Base-by-base conservation (phyloP, 1,284 basidiomycete genomes). In the Fomitopsis schrenkii region DNA sequence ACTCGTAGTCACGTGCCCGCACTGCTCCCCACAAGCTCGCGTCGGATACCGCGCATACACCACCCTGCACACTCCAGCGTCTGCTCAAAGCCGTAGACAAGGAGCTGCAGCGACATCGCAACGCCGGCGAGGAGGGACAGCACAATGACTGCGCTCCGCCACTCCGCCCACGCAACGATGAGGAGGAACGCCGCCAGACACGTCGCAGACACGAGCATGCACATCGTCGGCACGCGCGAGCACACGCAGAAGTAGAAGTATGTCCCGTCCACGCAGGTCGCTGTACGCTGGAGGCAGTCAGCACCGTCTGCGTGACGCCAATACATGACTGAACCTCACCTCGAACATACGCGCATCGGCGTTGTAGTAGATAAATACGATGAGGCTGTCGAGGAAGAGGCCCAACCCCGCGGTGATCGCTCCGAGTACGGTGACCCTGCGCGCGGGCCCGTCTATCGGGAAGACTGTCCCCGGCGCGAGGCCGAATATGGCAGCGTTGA, bases 201-300 rank as follows among this genome's bases (percentile, higher is more conserved):
- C 22, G 22, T 46, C 45, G 82, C 77, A 10, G 85, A 81, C 46
- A 77, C 59, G 61, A 87, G 77, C 76, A 86, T 81, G 69, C 82
- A 83, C 15, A 88, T 63, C 0, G 81, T 78, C 0, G 88, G 87
- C 26, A 87, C 75, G 26, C 87, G 81, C 14, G 87, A 79, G 3
- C 84, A 83, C 22, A 90, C 76, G 44, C 83, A 76, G 72, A 90
- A 90, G 74, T 87, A 90, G 60, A 87, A 76, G 70, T 85, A 87
- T 10, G 80, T 79, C 42, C 74, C 76, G 66, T 84, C 85, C n/a
- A 89, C 66, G 68, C 88, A 87, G 8, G 70, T 71, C 0, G 87
- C 83, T 50, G 82, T 77, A 30, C 60, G 70, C 84, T 87, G 68
- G 38, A 10, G 30, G 30, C 30, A 33, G 30, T 33, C 30, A 33